A percentile compares a stretch with the other conserved stretches of the same genome.
Evolutionary conservation across 1,139 yeast species (phyloP).

Genomic region (Kurtzmaniella quercitrusa): DNA sequence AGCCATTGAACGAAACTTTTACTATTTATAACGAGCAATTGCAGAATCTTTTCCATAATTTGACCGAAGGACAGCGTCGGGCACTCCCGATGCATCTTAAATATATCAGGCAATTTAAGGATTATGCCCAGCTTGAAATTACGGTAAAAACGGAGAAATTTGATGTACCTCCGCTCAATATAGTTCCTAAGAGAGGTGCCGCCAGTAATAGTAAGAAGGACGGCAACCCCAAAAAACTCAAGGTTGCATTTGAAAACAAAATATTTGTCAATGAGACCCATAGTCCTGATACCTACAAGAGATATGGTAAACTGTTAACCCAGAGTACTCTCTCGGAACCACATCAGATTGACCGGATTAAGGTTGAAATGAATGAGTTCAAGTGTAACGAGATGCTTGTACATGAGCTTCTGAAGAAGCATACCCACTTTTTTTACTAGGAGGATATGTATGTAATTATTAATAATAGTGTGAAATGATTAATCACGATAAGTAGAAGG

Average conservation of each 20-base stretch:
- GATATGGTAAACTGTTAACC: constrained; percentile 51
- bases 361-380: constrained; percentile 47
- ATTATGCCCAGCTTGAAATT: constrained; percentile 31
- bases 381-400: constrained; percentile 55
- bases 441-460: neutral
- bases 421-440: constrained; percentile 50
- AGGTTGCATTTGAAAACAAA: constrained; percentile 42
- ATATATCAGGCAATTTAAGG: constrained; percentile 37
- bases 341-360: constrained; percentile 40
- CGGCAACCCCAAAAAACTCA: constrained; percentile 3
- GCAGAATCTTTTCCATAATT: constrained; percentile 22
- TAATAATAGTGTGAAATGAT: neutral
- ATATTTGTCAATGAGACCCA: constrained; percentile 45
- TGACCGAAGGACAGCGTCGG: constrained; percentile 25
- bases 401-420: constrained; percentile 46
- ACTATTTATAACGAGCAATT: constrained; percentile 28
- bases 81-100: constrained; percentile 35
- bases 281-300: constrained; percentile 44
- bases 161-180: neutral
- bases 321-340: constrained; percentile 48
- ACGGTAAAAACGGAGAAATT: constrained; percentile 16
- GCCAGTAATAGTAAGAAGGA: constrained; percentile 3
- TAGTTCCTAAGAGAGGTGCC: neutral
- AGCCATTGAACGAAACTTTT: constrained; percentile 13
- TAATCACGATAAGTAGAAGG: no score